These are phyloP conservation scores for Carex parvula DNA, from an alignment of 176 grass and related monocot genomes.

Conservation along the genomic window DNA sequence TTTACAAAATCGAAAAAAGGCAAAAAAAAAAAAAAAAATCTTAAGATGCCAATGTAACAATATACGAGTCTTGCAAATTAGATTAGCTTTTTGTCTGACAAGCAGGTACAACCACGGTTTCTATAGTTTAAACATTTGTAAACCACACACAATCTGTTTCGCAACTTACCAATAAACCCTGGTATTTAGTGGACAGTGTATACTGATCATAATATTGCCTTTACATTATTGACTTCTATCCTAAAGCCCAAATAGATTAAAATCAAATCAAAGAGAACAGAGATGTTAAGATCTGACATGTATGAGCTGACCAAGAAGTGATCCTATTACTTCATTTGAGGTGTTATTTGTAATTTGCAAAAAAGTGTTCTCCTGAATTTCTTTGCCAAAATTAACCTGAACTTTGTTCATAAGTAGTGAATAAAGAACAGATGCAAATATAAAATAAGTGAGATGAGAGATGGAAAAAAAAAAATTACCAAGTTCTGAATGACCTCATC, in stretches of 20 bases:
- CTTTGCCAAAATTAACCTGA: not conserved
- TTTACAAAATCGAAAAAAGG: not conserved
- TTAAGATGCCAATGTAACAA: not conserved
- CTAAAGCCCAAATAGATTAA: not conserved
- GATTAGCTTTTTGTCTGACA: not conserved
- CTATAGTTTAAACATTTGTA: not conserved
- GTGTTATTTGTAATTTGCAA: slow-evolving; percentile 1
- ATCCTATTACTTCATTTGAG: not conserved
- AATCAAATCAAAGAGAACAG: not conserved
- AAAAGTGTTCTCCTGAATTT: not conserved
- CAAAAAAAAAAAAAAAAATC: not conserved
- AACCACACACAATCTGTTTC: not conserved
- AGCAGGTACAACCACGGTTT: not conserved
- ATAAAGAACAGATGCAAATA: not conserved
- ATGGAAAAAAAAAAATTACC: slow-evolving; percentile 38
- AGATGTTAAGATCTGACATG: not conserved
- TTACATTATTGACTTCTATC: not conserved
- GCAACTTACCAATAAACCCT: not conserved
- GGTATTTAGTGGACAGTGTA: not conserved
- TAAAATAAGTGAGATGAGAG: not conserved
- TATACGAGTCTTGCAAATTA: not conserved
- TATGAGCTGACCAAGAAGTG: not conserved
- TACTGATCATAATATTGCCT: not conserved
- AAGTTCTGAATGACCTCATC: slow-evolving; percentile 75
- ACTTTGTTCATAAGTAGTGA: not conserved